Conservation (phyloP, 352 stramenopile species). For the Phytophthora podocarpi region DNA sequence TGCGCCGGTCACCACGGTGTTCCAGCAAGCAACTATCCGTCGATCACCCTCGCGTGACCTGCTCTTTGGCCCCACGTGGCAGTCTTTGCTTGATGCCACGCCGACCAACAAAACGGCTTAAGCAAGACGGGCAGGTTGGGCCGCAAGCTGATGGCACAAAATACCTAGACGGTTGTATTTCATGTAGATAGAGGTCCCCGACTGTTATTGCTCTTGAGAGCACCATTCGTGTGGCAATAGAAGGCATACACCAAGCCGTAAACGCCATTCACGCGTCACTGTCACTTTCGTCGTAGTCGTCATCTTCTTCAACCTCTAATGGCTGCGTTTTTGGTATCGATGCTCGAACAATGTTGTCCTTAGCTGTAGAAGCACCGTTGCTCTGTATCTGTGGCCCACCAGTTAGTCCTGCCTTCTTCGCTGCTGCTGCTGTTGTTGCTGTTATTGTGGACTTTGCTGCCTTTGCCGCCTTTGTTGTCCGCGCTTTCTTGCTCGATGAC, state of each 20-base stretch:
- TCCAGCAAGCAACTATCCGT: slow-evolving; percentile 47
- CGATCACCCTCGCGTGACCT: slow-evolving; percentile 71
- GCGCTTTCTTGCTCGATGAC: slow-evolving; percentile 29
- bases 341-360: background rate
- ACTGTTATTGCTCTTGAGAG: slow-evolving; percentile 18
- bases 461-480: slow-evolving; percentile 14
- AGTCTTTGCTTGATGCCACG: slow-evolving; percentile 50
- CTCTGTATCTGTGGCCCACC: slow-evolving; percentile 2
- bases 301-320: slow-evolving; percentile 64
- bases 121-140: slow-evolving; percentile 2
- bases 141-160: slow-evolving; percentile 11
- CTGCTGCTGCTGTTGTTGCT: background rate
- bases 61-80: slow-evolving; percentile 74
- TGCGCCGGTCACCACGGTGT: slow-evolving; percentile 16
- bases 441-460: slow-evolving; percentile 1
- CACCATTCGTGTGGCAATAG: slow-evolving; percentile 31
- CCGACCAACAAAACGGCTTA: slow-evolving; percentile 30
- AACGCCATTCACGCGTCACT: slow-evolving; percentile 39
- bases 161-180: slow-evolving; percentile 33
- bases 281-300: slow-evolving; percentile 80
- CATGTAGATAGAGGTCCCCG: slow-evolving; percentile 32
- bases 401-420: slow-evolving; percentile 1
- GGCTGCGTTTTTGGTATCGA: slow-evolving; percentile 1
- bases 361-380: background rate
- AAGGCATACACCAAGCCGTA: slow-evolving; percentile 21